phyloP scores from a whole-genome alignment of 805 yeast species.

The Spathaspora boniae region DNA sequence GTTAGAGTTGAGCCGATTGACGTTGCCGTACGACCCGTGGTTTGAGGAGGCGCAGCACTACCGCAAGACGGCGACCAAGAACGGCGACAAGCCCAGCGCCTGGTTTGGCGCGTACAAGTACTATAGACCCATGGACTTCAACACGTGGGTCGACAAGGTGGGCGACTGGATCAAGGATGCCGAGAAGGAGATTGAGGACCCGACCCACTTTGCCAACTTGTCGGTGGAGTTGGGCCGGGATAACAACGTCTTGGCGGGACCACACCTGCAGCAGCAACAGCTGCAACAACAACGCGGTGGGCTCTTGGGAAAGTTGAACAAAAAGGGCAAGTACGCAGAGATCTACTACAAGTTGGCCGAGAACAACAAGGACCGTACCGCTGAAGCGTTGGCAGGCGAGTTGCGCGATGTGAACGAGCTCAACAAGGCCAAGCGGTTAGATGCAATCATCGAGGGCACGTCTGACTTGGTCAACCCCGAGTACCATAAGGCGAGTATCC shows the following conservation, averaged over 20 bases:
- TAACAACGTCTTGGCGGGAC: constrained; percentile 1
- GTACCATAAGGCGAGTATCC: constrained; percentile 34
- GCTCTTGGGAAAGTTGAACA: constrained; percentile 8
- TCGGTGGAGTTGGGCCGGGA: constrained; percentile 6
- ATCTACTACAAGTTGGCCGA: constrained; percentile 25
- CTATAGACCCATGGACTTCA: constrained; percentile 48
- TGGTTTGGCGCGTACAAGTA: constrained; percentile 69
- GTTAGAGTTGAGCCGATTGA: constrained; percentile 52
- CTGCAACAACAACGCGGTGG: neutral
- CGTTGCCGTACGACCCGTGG: constrained; percentile 62
- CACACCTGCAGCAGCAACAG: neutral
- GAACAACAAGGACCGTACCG: constrained; percentile 19
- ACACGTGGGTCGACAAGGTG: constrained; percentile 31
- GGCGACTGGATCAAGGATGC: constrained; percentile 15
- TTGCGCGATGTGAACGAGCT: constrained; percentile 31
- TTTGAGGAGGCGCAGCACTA: constrained; percentile 59
- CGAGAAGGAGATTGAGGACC: constrained; percentile 11
- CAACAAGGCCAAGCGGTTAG: constrained; percentile 35
- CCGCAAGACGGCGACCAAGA: constrained; percentile 46
- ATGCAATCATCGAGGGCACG: constrained; percentile 30
- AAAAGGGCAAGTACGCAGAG: constrained; percentile 25
- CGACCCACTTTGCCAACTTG: constrained; percentile 4
- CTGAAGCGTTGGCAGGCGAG: constrained; percentile 21
- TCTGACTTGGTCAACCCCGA: constrained; percentile 23
- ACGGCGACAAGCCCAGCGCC: constrained; percentile 47